Evolutionary conservation across 2,329 filamentous ascomycete species (phyloP).

Genomic region (Aulographum hederae): DNA sequence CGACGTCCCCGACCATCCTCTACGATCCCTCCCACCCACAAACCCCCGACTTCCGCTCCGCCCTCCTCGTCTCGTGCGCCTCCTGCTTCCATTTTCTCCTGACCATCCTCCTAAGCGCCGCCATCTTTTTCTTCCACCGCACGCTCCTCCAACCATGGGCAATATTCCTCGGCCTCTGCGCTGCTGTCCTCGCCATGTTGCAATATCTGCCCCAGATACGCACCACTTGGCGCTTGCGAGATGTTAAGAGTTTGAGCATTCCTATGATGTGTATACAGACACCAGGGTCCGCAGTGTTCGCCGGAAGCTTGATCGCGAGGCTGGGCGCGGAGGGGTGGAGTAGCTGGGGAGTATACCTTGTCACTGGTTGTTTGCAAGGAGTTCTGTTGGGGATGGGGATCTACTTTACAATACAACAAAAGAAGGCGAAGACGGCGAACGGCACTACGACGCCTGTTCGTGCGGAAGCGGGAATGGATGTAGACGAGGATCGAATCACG

Average conservation of each 20-base stretch:
- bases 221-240: conserved; percentile 70
- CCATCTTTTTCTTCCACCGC: conserved; percentile 47
- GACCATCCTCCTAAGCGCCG: conserved; percentile 43
- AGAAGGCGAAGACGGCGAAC: too few relatives aligned
- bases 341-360: conserved; percentile 79
- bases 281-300: conserved; percentile 79
- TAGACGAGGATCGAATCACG: too few relatives aligned
- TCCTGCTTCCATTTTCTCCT: conserved; percentile 11
- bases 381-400: conserved; percentile 63
- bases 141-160: conserved; percentile 59
- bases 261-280: conserved; percentile 98
- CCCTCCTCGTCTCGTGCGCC: conserved; percentile 39
- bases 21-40: conserved; percentile 9
- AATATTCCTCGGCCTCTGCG: conserved; percentile 64
- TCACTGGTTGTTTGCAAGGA: conserved; percentile 76
- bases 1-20: conserved; percentile 15
- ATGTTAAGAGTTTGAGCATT: conserved; percentile 81
- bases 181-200: conserved; percentile 60
- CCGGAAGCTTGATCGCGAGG: conserved; percentile 61
- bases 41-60: conserved; percentile 52
- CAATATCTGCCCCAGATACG: conserved; percentile 94
- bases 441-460: too few relatives aligned
- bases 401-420: too few relatives aligned
- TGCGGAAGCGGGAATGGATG: too few relatives aligned
- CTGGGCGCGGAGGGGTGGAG: conserved; percentile 80